Evolutionary conservation across 2,329 filamentous ascomycete genomes (phyloP).

Genomic region (Aspergillus ustus): DNA sequence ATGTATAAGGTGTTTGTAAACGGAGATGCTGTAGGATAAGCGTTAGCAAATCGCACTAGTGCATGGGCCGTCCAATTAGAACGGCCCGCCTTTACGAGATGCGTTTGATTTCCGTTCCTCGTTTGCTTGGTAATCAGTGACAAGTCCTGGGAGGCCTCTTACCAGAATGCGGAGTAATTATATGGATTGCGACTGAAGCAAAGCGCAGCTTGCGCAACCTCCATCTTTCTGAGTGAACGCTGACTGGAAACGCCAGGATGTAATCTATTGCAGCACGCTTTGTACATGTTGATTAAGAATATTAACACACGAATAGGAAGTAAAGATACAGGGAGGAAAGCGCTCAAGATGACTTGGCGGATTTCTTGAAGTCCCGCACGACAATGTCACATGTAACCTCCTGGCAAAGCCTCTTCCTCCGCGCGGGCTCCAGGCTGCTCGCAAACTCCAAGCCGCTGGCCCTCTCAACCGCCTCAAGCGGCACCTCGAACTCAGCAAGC

Average conservation of each 20-base stretch:
- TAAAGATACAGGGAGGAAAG: neutral
- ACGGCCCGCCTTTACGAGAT: too few species aligned
- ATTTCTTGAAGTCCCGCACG: constrained; percentile 74
- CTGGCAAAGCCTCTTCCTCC: constrained; percentile 79
- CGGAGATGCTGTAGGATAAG: neutral
- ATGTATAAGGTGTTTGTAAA: neutral
- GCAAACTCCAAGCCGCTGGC: constrained; percentile 93
- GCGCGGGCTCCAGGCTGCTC: constrained; percentile 71
- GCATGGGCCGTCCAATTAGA: too few species aligned
- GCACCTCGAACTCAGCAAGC: constrained; percentile 90
- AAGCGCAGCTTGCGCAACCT: too few species aligned
- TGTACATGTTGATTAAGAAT: neutral
- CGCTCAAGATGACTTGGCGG: neutral
- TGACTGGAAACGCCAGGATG: neutral
- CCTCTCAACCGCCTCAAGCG: constrained; percentile 87
- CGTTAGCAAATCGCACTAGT: neutral
- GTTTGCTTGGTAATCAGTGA: neutral
- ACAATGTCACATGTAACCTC: constrained; percentile 84
- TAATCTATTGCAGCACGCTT: neutral
- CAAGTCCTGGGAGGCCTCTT: neutral
- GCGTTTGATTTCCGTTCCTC: too few species aligned
- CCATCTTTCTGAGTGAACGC: neutral
- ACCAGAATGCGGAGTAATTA: neutral
- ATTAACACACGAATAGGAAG: neutral
- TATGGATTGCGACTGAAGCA: neutral